These are phyloP conservation scores for Batkoa obscura DNA, from an alignment of 371 early-diverging fungal species.

Conservation along the genomic window DNA sequence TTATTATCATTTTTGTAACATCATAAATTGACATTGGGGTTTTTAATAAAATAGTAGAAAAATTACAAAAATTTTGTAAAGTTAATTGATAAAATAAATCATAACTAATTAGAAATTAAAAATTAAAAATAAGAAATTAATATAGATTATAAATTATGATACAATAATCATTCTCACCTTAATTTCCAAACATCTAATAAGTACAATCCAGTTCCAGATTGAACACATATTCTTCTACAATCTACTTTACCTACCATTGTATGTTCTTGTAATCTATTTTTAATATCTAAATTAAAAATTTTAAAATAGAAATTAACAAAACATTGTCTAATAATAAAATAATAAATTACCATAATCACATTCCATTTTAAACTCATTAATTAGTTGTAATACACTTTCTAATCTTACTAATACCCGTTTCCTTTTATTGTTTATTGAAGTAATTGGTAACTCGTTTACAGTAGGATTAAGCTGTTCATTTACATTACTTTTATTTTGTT, in stretches of 20 bases:
- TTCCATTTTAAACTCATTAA: slow-evolving; percentile 40
- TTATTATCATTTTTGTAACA: background rate
- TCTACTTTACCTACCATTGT: slow-evolving; percentile 83
- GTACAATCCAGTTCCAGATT: slow-evolving; percentile 61
- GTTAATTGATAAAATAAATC: slow-evolving; percentile 73
- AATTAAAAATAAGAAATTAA: too few relatives aligned
- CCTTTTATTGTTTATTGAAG: slow-evolving; percentile 7
- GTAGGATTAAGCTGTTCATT: slow-evolving; percentile 4
- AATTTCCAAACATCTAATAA: slow-evolving; percentile 51
- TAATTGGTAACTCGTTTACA: background rate
- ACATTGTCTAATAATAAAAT: background rate
- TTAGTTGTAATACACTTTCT: slow-evolving; percentile 51
- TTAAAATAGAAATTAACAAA: background rate
- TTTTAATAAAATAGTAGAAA: slow-evolving; percentile 45
- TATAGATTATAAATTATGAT: background rate
- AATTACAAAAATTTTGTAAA: slow-evolving; percentile 66
- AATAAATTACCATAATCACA: slow-evolving; percentile 27
- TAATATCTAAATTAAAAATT: slow-evolving; percentile 22
- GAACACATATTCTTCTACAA: slow-evolving; percentile 50
- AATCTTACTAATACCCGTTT: slow-evolving; percentile 42
- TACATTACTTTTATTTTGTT: slow-evolving; percentile 2
- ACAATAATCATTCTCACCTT: slow-evolving; percentile 20
- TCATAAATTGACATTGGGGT: slow-evolving; percentile 23
- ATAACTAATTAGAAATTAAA: slow-evolving; percentile 21
- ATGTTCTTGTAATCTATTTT: slow-evolving; percentile 50